Conservation (phyloP, 805 yeast species). For the Kurtzmaniella cleridarum region DNA sequence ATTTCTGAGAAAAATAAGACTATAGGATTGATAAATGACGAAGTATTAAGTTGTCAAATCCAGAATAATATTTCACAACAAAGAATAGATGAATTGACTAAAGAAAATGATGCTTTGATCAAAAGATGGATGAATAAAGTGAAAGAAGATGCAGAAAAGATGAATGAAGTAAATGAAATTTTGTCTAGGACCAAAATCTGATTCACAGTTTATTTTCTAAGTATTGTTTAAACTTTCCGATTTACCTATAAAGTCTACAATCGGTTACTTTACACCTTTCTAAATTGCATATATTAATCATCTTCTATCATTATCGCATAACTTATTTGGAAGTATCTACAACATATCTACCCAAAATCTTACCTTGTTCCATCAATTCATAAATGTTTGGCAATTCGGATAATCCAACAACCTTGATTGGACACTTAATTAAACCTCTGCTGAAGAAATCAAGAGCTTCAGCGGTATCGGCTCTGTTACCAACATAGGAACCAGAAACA, state of each 20-base stretch:
- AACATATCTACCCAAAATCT: constrained; percentile 84
- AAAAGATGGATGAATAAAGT: constrained; percentile 40
- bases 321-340: constrained; percentile 64
- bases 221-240: too few species aligned
- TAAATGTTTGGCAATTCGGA: constrained; percentile 65
- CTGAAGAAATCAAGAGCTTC: constrained; percentile 74
- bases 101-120: constrained; percentile 48
- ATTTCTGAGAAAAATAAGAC: constrained; percentile 47
- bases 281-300: background rate
- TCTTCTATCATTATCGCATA: background rate
- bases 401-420: constrained; percentile 71
- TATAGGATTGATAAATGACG: constrained; percentile 61
- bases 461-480: constrained; percentile 81
- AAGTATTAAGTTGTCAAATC: constrained; percentile 53
- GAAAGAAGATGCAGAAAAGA: constrained; percentile 51
- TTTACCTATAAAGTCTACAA: background rate
- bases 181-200: constrained; percentile 5
- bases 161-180: constrained; percentile 45
- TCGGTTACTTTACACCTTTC: background rate
- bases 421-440: constrained; percentile 67
- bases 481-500: constrained; percentile 81
- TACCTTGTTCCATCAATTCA: constrained; percentile 76
- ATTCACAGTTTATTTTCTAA: too few species aligned
- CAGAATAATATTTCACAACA: constrained; percentile 46
- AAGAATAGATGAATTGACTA: constrained; percentile 32